Percentiles rank a stretch among this genome's conserved stretches.
These are phyloP conservation scores for Senna tora DNA, from an alignment of 306 rosid genomes.

Conservation along the genomic window DNA sequence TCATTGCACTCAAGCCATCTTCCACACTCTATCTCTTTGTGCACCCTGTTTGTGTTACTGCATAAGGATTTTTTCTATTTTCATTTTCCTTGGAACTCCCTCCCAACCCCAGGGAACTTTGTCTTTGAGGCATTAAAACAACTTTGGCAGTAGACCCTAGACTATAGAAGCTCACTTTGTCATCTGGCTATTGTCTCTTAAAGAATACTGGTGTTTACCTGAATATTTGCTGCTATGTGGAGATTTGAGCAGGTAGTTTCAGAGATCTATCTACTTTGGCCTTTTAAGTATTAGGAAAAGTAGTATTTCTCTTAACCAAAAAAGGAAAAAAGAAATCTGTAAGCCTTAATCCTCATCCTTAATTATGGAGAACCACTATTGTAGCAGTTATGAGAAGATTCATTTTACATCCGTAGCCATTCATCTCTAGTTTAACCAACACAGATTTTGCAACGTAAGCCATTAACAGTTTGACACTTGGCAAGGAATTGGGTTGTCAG, in stretches of 20 bases:
- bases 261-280: background rate
- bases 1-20: background rate
- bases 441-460: background rate
- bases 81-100: background rate
- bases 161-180: background rate
- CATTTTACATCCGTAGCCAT: background rate
- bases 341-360: background rate
- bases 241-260: background rate
- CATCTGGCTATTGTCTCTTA: background rate
- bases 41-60: background rate
- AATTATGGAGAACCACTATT: background rate
- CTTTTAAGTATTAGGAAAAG: background rate
- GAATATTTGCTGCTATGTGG: background rate
- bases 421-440: background rate
- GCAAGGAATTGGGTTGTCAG: background rate
- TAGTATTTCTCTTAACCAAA: background rate
- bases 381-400: background rate
- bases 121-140: background rate
- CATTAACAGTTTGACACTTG: background rate
- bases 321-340: background rate
- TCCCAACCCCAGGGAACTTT: background rate
- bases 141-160: background rate
- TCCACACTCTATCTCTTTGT: background rate
- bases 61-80: background rate
- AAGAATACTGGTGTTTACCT: background rate